phyloP scores from a whole-genome alignment of 78 protist species.

The Anaeramoeba flamelloides region DNA sequence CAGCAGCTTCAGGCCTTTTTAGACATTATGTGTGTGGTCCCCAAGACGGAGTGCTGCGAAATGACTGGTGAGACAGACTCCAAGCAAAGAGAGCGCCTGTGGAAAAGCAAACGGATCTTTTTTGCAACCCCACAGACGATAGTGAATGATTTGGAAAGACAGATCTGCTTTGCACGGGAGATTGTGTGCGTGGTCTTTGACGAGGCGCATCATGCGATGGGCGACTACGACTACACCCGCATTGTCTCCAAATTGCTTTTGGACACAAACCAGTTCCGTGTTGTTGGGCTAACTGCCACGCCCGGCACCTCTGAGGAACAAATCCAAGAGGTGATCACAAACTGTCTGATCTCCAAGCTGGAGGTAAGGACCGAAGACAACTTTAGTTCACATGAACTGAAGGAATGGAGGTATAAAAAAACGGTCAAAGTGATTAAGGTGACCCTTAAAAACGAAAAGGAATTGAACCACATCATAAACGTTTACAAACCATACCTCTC shows the following conservation, averaged over 20 bases:
- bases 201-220: conserved; percentile 70
- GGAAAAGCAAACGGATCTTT: conserved; percentile 49
- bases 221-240: no score
- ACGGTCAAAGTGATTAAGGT: conserved; percentile 4
- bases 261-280: no score
- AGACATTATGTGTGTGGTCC: conserved; percentile 23
- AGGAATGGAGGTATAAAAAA: not conserved
- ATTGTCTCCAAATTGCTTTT: no score
- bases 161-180: not conserved
- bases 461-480: no score
- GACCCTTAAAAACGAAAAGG: no score
- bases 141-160: conserved; percentile 6
- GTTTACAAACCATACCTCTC: no score
- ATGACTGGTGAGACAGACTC: no score
- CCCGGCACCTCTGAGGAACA: conserved; percentile 56
- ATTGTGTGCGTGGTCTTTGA: conserved; percentile 45
- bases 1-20: conserved; percentile 75
- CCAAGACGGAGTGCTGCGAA: no score
- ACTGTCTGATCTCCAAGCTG: conserved; percentile 37
- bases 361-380: conserved; percentile 40
- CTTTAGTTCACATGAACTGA: conserved; percentile 45
- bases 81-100: conserved; percentile 8
- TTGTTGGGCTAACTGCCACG: conserved; percentile 81
- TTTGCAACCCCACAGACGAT: conserved; percentile 63
- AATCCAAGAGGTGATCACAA: conserved; percentile 44